phyloP scores from a whole-genome alignment of 345 rosid species.

The Citrus glauca region DNA sequence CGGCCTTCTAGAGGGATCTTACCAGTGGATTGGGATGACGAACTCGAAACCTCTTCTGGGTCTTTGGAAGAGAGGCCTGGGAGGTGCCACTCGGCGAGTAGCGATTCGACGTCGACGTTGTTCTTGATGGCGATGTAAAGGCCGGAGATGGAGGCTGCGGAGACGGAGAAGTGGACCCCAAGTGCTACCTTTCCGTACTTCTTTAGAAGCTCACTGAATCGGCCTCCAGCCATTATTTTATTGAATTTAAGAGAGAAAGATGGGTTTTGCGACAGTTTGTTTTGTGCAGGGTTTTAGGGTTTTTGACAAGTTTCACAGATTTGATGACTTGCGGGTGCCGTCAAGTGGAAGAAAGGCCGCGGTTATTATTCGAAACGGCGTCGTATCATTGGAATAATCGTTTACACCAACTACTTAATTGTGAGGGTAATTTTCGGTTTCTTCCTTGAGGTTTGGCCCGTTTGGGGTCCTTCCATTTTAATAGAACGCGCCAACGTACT shows the following conservation, averaged over 20 bases:
- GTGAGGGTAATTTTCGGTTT: too few species aligned
- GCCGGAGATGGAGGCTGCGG: constrained; percentile 66
- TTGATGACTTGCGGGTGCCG: neutral
- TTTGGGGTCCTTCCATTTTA: too few species aligned
- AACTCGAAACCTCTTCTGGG: neutral
- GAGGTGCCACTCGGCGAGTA: constrained; percentile 57
- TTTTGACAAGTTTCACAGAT: neutral
- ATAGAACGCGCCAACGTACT: too few species aligned
- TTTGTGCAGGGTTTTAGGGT: constrained; percentile 1
- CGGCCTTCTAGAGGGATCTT: neutral
- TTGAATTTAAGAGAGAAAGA: too few species aligned
- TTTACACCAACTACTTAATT: too few species aligned
- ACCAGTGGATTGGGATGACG: neutral
- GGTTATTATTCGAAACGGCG: too few species aligned
- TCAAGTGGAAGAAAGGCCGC: neutral
- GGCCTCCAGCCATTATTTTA: constrained; percentile 16
- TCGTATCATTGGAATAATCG: too few species aligned
- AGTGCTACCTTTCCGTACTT: constrained; percentile 90
- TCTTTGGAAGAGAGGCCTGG: constrained; percentile 44
- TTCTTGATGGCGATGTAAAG: constrained; percentile 79
- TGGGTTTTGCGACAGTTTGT: too few species aligned
- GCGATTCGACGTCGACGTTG: constrained; percentile 83
- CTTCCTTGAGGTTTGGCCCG: too few species aligned
- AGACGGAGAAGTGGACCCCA: constrained; percentile 78
- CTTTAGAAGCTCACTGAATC: constrained; percentile 66